Evolutionary conservation across 306 rosid genomes (phyloP).

Genomic region (Pterocarpus macrocarpus): DNA sequence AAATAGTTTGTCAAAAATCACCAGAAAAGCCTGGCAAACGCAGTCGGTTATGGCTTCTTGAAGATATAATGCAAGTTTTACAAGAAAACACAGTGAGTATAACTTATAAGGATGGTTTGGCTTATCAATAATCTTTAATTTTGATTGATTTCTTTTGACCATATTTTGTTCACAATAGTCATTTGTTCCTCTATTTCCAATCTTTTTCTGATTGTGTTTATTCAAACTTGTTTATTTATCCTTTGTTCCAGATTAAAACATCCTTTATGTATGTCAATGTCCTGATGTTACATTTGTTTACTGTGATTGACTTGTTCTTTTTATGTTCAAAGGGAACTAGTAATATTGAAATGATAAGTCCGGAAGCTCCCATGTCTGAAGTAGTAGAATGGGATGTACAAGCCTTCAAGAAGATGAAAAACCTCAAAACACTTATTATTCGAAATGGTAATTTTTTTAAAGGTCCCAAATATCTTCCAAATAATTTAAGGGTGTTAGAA

Average conservation of each 20-base stretch:
- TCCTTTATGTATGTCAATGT: background rate
- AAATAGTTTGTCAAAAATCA: constrained; percentile 32
- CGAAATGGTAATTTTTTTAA: background rate
- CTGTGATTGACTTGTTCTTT: background rate
- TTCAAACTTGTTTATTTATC: too few relatives aligned
- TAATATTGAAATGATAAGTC: background rate
- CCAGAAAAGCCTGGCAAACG: background rate
- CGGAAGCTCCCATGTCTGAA: background rate
- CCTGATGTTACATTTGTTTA: background rate
- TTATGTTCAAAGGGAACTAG: constrained; percentile 28
- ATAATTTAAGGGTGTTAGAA: constrained; percentile 38
- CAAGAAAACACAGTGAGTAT: constrained; percentile 14
- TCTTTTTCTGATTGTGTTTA: too few relatives aligned
- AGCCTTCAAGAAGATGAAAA: constrained; percentile 36
- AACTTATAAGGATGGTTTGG: background rate
- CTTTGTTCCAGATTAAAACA: too few relatives aligned
- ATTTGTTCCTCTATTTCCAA: too few relatives aligned
- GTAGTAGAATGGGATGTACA: constrained; percentile 27
- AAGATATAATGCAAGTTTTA: constrained; percentile 37
- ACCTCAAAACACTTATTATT: constrained; percentile 29
- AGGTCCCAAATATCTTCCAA: constrained; percentile 43
- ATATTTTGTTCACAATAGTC: too few relatives aligned
- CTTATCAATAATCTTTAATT: background rate
- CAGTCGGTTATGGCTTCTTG: constrained; percentile 40
- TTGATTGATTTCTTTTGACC: too few relatives aligned